Evolutionary conservation across 305 asterid genomes (phyloP).

Genomic region (Coffea humblotiana): DNA sequence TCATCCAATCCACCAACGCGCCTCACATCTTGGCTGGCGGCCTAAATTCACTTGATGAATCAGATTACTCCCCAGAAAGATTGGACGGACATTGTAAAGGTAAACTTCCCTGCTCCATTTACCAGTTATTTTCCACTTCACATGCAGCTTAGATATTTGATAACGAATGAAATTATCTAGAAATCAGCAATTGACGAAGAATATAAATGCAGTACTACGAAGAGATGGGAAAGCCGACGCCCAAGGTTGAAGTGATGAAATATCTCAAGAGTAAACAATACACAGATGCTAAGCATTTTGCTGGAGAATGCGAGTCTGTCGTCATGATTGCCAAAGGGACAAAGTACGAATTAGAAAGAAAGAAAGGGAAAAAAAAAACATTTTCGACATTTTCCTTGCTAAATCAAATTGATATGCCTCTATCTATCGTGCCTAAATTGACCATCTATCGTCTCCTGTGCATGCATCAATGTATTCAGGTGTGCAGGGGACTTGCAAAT

Average conservation of each 20-base stretch:
- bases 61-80: conserved; percentile 88
- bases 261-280: conserved; percentile 64
- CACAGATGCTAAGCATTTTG: conserved; percentile 79
- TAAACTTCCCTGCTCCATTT: conserved; percentile 9
- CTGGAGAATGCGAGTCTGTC: conserved; percentile 94
- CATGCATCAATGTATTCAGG: conserved; percentile 37
- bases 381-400: neutral
- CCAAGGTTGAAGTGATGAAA: conserved; percentile 82
- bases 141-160: neutral
- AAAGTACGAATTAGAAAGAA: conserved; percentile 45
- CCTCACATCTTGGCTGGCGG: conserved; percentile 95
- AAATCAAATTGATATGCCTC: neutral
- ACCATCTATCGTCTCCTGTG: neutral
- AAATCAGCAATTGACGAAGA: neutral
- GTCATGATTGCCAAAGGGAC: conserved; percentile 98
- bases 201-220: conserved; percentile 58
- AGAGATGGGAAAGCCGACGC: conserved; percentile 91
- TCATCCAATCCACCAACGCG: conserved; percentile 59
- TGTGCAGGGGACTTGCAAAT: conserved; percentile 94
- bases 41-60: conserved; percentile 75
- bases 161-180: neutral
- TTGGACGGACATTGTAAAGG: conserved; percentile 95
- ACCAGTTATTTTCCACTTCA: neutral
- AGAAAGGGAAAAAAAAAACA: neutral
- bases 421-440: neutral